phyloP scores from a whole-genome alignment of 163 green algal genomes.

The Picocystis sp. region DNA sequence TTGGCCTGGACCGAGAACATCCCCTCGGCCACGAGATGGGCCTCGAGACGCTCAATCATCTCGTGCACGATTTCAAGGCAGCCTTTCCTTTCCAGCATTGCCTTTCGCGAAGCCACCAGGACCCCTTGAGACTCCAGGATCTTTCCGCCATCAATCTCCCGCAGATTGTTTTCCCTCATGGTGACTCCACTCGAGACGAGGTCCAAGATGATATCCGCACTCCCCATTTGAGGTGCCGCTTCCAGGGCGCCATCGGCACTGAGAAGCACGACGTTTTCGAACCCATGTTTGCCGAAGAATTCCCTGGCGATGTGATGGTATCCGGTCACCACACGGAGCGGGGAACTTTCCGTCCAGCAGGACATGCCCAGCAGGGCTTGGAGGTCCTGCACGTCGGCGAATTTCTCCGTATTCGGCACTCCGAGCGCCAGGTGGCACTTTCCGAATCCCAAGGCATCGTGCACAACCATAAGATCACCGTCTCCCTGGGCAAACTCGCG shows the following conservation, averaged over 20 bases:
- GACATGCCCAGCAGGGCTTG: slow-evolving; percentile 37
- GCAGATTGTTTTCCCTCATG: slow-evolving; percentile 96
- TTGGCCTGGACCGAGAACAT: slow-evolving; percentile 44
- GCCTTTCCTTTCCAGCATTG: slow-evolving; percentile 48
- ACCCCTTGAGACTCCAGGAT: slow-evolving; percentile 50
- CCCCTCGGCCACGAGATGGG: slow-evolving; percentile 75
- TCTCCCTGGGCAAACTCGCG: slow-evolving; percentile 22
- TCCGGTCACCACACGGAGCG: slow-evolving; percentile 36
- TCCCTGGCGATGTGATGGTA: slow-evolving; percentile 49
- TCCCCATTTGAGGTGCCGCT: slow-evolving; percentile 83
- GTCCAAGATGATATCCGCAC: slow-evolving; percentile 94
- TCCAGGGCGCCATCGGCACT: slow-evolving; percentile 58
- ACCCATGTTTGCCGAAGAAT: slow-evolving; percentile 72
- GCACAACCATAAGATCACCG: slow-evolving; percentile 67
- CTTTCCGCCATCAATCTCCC: slow-evolving; percentile 45
- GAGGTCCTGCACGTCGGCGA: slow-evolving; percentile 45
- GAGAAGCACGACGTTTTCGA: slow-evolving; percentile 73
- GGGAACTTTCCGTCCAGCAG: slow-evolving; percentile 32
- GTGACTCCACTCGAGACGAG: slow-evolving; percentile 85
- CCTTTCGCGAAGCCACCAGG: slow-evolving; percentile 65
- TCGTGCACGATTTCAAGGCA: slow-evolving; percentile 75
- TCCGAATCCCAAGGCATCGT: slow-evolving; percentile 86
- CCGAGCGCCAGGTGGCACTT: slow-evolving; percentile 87
- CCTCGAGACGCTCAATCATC: slow-evolving; percentile 92
- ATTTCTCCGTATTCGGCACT: slow-evolving; percentile 30